Evolutionary conservation across 2,329 filamentous ascomycete genomes (phyloP).

Genomic region (Malbranchea cinnamomea): DNA sequence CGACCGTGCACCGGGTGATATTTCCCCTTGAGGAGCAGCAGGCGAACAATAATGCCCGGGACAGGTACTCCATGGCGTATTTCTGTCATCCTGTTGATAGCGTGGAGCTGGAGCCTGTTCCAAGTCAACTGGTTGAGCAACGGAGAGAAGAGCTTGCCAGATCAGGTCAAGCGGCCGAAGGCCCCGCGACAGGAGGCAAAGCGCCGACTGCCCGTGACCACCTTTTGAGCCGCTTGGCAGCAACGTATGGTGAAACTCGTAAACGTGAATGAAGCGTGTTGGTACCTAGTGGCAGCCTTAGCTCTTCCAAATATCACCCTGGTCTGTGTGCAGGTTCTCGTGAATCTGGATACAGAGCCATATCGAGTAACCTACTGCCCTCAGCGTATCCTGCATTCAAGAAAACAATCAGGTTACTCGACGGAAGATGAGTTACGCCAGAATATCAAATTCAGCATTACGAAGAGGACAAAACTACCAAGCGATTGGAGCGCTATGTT

Average conservation of each 20-base stretch:
- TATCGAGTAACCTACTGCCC: no score
- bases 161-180: slow-evolving; percentile 26
- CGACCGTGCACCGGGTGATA: slow-evolving; percentile 77
- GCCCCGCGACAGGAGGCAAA: slow-evolving; percentile 23
- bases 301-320: no score
- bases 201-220: slow-evolving; percentile 44
- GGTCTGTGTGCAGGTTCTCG: no score
- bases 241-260: slow-evolving; percentile 41
- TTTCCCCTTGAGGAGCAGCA: slow-evolving; percentile 38
- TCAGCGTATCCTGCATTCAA: no score
- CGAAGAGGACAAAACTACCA: no score
- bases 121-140: slow-evolving; percentile 34
- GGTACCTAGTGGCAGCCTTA: no score
- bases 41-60: slow-evolving; percentile 13
- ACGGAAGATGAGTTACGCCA: no score
- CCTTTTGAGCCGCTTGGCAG: slow-evolving; percentile 40
- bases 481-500: no score
- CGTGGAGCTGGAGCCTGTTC: slow-evolving; percentile 39
- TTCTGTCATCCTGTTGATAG: slow-evolving; percentile 48
- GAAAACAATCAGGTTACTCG: no score
- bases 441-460: no score
- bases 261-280: no score
- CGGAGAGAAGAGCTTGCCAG: slow-evolving; percentile 22
- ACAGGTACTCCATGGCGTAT: slow-evolving; percentile 44
- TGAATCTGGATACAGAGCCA: no score